A percentile compares a stretch with the other conserved stretches of the same genome.
These are phyloP conservation scores for Aureobasidium melanogenum DNA, from an alignment of 2,329 filamentous ascomycete genomes.

Conservation along the genomic window DNA sequence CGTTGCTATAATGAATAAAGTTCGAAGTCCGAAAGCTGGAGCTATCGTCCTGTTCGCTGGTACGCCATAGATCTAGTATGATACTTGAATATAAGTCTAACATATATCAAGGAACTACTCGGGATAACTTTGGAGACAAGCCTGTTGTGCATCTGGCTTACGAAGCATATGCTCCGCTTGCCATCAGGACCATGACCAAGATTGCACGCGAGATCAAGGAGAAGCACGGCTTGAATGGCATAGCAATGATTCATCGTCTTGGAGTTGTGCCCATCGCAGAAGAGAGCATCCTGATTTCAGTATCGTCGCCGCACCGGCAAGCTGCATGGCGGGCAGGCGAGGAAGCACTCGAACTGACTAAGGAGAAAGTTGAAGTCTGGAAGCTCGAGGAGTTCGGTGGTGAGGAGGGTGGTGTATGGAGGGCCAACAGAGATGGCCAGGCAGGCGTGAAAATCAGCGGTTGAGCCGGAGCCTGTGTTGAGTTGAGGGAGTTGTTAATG, in stretches of 20 bases:
- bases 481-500: background rate
- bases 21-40: conserved; percentile 64
- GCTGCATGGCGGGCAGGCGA: conserved; percentile 84
- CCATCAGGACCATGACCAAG: conserved; percentile 57
- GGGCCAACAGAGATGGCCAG: conserved; percentile 72
- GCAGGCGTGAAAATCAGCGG: conserved; percentile 40
- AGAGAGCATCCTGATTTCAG: conserved; percentile 84
- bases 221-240: conserved; percentile 59
- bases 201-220: conserved; percentile 51
- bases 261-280: conserved; percentile 83
- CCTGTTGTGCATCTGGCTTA: conserved; percentile 69
- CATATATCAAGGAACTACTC: conserved; percentile 55
- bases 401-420: conserved; percentile 69
- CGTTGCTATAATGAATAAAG: conserved; percentile 51
- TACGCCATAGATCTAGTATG: conserved; percentile 26
- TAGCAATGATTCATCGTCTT: conserved; percentile 76
- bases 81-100: background rate
- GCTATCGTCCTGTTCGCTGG: conserved; percentile 71
- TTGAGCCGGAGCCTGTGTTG: background rate
- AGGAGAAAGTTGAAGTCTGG: conserved; percentile 87
- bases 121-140: conserved; percentile 63
- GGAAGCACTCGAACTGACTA: conserved; percentile 79
- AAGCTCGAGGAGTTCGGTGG: conserved; percentile 82
- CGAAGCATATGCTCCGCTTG: conserved; percentile 62
- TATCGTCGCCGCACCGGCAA: conserved; percentile 72